phyloP scores from a whole-genome alignment of 495 filamentous ascomycete genomes.

The Annulohypoxylon stygium region DNA sequence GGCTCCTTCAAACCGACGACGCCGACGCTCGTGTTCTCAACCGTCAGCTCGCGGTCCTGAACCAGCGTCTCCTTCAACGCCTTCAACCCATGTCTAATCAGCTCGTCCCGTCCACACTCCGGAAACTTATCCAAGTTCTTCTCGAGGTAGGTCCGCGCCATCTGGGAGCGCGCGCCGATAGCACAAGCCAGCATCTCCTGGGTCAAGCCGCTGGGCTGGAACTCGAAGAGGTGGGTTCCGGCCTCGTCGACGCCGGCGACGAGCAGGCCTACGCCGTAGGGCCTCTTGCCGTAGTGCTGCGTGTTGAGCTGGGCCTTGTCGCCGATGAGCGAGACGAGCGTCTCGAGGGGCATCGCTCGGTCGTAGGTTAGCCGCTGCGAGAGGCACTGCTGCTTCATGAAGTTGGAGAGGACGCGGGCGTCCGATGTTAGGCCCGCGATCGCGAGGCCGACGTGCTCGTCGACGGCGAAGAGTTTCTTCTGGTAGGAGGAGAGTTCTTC shows the following conservation, averaged over 20 bases:
- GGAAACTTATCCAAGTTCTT: conserved; percentile 86
- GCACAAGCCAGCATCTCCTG: conserved; percentile 96
- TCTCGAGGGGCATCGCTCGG: conserved; percentile 88
- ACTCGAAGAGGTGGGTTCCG: conserved; percentile 96
- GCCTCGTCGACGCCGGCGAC: conserved; percentile 93
- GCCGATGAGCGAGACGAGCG: conserved; percentile 88
- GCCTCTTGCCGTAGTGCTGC: conserved; percentile 95
- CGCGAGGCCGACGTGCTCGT: conserved; percentile 93
- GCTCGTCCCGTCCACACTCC: conserved; percentile 79
- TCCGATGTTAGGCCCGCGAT: conserved; percentile 98
- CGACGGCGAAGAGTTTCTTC: conserved; percentile 98
- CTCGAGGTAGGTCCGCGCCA: conserved; percentile 97
- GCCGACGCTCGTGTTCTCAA: conserved; percentile 94
- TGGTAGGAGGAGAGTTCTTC: conserved; percentile 99
- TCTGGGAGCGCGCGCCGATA: conserved; percentile 95
- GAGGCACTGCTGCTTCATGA: conserved; percentile 99
- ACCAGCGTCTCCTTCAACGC: conserved; percentile 95
- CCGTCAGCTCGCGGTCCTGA: conserved; percentile 96
- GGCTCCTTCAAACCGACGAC: conserved; percentile 77
- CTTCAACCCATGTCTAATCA: conserved; percentile 88
- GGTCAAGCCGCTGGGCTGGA: conserved; percentile 95
- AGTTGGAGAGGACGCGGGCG: conserved; percentile 98
- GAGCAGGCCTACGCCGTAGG: conserved; percentile 94
- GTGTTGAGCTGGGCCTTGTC: conserved; percentile 98
- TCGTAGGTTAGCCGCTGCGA: conserved; percentile 95